Base-by-base conservation (phyloP, 1,139 yeast genomes). In the Candida sp. region DNA sequence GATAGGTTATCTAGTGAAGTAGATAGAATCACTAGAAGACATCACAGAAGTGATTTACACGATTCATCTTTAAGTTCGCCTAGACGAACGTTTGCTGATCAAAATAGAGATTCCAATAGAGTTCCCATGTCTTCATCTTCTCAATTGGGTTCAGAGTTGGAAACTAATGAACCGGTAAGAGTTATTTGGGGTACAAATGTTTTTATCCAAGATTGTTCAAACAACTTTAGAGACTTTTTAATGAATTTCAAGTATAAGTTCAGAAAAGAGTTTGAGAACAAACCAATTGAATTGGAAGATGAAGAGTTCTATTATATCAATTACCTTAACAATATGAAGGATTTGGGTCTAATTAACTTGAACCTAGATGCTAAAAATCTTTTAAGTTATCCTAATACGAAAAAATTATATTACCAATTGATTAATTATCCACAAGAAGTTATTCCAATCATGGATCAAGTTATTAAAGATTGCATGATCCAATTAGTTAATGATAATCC, bases 161-260 rank as follows among this genome's bases (percentile, higher is more conserved):
- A 48, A 38, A 56, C 54, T 32, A 82, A 78, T 47, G 95, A 84
- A 51, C 95, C 96, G 1, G 81, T 84, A 30, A 79, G 96, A 58
- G 96, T 93, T 45, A 91, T 93, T 57, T 93, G 99, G 99, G 99
- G 99, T 63, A 93, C 99, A 2, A 91, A 93, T 60, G 97, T 93
- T 27, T 86, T 95, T 36, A 90, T 95, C 55, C 87, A 83, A 56
- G 97, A 93, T 57, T 84, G 93, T 55, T 79, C 88, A 42, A 84
- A 81, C 52, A 75, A 79, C 42, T 93, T 93, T 68, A 76, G 95
- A 51, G 85, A 84, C 51, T 95, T 93, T 54, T 68, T 93, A 56
- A 83, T 87, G 81, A 79, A 86, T 21, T 93, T 89, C 74, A 88
- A 88, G 61, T 70, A 77, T 65, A 87, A 84, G 56, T 84, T 87